Evolutionary conservation across 176 grass and related monocot genomes (phyloP).

Genomic region (Eleusine coracana): DNA sequence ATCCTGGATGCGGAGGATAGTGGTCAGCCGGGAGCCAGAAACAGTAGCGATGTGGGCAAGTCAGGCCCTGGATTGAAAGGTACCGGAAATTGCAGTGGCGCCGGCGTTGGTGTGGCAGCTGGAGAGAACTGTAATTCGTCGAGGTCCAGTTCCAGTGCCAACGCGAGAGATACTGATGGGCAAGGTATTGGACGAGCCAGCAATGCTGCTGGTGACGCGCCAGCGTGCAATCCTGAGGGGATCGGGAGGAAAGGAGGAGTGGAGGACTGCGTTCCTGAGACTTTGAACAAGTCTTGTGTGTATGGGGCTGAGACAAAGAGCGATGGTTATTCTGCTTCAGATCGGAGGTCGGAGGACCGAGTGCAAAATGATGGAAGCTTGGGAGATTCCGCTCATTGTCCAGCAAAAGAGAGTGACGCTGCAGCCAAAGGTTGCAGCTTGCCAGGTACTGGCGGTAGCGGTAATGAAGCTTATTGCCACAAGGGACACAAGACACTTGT

Average conservation of each 20-base stretch:
- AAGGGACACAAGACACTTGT: conserved; percentile 59
- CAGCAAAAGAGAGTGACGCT: not conserved
- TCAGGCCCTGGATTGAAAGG: not conserved
- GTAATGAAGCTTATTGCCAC: not conserved
- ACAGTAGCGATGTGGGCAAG: too few relatives aligned
- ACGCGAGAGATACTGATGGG: not conserved
- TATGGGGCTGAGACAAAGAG: conserved; percentile 4
- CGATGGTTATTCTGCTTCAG: conserved; percentile 27
- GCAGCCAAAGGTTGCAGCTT: conserved; percentile 36
- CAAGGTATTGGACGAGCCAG: not conserved
- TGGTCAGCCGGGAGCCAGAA: too few relatives aligned
- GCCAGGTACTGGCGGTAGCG: not conserved
- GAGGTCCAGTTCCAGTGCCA: conserved; percentile 1
- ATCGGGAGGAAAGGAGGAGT: conserved; percentile 14
- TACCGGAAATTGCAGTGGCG: not conserved
- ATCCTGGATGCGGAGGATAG: too few relatives aligned
- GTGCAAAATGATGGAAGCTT: conserved; percentile 6
- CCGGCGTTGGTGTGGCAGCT: not conserved
- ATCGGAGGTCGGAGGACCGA: conserved; percentile 7
- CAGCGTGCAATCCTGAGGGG: conserved; percentile 7
- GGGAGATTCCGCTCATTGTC: not conserved
- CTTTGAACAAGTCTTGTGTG: conserved; percentile 17
- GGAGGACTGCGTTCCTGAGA: not conserved
- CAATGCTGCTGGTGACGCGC: not conserved
- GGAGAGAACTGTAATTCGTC: conserved; percentile 21